Conservation (phyloP, 176 grass and related monocot genomes). For the Zizania latifolia region DNA sequence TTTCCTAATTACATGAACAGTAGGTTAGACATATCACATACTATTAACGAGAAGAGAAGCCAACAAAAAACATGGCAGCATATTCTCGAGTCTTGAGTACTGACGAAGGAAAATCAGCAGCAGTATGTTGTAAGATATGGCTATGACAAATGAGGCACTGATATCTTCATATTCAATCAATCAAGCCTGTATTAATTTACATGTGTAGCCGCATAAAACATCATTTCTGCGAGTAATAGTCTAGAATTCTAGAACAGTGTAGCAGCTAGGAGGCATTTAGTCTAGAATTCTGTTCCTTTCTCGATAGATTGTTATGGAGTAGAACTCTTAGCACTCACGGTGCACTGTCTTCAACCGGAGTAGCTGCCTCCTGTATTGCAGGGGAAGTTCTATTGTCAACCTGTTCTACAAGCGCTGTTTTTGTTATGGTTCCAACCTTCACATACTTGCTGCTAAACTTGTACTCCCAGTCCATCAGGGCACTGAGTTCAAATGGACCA, state of each 20-base stretch:
- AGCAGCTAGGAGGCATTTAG: background rate
- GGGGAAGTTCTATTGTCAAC: constrained; percentile 6
- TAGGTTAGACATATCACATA: background rate
- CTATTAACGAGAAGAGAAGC: background rate
- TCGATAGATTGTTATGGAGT: background rate
- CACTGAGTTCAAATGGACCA: constrained; percentile 54
- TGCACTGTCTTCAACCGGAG: background rate
- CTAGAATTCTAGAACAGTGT: background rate
- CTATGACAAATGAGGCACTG: background rate
- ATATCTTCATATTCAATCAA: background rate
- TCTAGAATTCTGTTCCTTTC: background rate
- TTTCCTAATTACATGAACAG: too few relatives aligned
- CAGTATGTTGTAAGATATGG: background rate
- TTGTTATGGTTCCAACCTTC: constrained; percentile 59
- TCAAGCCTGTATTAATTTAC: background rate
- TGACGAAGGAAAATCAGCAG: constrained; percentile 1
- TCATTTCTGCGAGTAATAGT: background rate
- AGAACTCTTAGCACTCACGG: background rate
- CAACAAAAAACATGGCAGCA: constrained; percentile 1
- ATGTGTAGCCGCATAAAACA: background rate
- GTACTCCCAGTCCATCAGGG: constrained; percentile 75
- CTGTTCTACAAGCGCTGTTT: constrained; percentile 10
- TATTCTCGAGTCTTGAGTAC: constrained; percentile 11
- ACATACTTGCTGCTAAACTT: constrained; percentile 75
- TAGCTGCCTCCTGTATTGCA: constrained; percentile 20